Conservation (phyloP, 768 basidiomycete species). For the Serendipita sp. region DNA sequence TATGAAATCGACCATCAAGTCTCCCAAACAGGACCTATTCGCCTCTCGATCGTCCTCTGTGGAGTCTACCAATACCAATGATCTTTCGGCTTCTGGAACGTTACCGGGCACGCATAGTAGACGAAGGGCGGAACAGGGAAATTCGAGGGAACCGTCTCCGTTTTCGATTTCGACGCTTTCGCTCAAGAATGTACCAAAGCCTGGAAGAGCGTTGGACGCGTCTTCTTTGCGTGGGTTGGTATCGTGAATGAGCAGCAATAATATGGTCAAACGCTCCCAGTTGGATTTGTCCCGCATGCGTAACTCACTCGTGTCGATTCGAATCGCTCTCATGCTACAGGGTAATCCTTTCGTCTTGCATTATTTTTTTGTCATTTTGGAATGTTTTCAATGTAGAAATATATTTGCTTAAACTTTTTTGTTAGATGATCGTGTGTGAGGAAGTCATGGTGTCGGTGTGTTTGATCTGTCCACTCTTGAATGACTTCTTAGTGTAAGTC, state of each 20-base stretch:
- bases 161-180: conserved; percentile 2
- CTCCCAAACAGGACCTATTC: not conserved
- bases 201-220: not conserved
- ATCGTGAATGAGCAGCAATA: not conserved
- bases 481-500: no score
- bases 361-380: no score
- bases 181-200: conserved; percentile 1
- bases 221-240: not conserved
- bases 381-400: no score
- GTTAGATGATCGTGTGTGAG: no score
- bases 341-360: no score
- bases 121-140: not conserved
- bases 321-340: no score
- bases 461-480: no score
- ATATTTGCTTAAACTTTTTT: no score
- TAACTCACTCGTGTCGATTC: no score
- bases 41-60: not conserved
- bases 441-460: no score
- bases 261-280: no score
- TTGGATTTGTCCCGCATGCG: no score
- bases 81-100: not conserved
- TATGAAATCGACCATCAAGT: not conserved
- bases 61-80: not conserved
- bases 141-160: not conserved
- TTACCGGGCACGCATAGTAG: not conserved